Conservation (phyloP, 345 rosid genomes). For the Limnanthes douglasii region DNA sequence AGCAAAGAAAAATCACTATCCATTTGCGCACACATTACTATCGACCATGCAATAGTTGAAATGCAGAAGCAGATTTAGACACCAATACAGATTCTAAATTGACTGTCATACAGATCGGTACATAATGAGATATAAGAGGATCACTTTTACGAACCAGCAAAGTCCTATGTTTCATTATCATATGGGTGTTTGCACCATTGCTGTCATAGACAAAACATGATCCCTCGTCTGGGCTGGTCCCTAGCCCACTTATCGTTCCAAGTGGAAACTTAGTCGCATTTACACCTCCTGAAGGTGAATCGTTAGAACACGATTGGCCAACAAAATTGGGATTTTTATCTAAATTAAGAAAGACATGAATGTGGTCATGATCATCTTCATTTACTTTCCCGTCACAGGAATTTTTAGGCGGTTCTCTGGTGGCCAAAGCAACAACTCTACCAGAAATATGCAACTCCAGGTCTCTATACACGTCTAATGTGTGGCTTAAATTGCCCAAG, state of each 20-base stretch:
- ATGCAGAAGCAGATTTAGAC: too few relatives aligned
- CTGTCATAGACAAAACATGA: constrained; percentile 68
- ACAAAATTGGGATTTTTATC: constrained; percentile 13
- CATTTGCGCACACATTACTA: too few relatives aligned
- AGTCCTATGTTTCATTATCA: constrained; percentile 81
- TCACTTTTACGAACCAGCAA: constrained; percentile 52
- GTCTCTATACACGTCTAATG: constrained; percentile 70
- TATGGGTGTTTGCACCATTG: constrained; percentile 68
- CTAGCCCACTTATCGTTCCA: constrained; percentile 62
- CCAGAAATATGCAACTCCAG: constrained; percentile 71
- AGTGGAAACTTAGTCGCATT: constrained; percentile 32
- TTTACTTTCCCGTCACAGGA: constrained; percentile 14
- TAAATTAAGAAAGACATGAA: constrained; percentile 57
- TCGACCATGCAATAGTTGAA: too few relatives aligned
- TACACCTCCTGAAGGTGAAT: constrained; percentile 11
- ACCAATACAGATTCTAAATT: too few relatives aligned
- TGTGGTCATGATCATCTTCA: constrained; percentile 42
- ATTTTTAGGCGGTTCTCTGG: constrained; percentile 53
- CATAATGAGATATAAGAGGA: constrained; percentile 12
- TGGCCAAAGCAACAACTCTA: constrained; percentile 62
- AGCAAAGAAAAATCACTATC: too few relatives aligned
- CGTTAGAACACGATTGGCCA: constrained; percentile 6
- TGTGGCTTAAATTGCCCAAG: constrained; percentile 11
- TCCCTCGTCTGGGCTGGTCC: constrained; percentile 65
- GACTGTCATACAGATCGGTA: too few relatives aligned